A percentile compares a stretch with the other conserved stretches of the same genome.
Evolutionary conservation across 345 rosid species (phyloP).

Genomic region (Lepidium africanum): DNA sequence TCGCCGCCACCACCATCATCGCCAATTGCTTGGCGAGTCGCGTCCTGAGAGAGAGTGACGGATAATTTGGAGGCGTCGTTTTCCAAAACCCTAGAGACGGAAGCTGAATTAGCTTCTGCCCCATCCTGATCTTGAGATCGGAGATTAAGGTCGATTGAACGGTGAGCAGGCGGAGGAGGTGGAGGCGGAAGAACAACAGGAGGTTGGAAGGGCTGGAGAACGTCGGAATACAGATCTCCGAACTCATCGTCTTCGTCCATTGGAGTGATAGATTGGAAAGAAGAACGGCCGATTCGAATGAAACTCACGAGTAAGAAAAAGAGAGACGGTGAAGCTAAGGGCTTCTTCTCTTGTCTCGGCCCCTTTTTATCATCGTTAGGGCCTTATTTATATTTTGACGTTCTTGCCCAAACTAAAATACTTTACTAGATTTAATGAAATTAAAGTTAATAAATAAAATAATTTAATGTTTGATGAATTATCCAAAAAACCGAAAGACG

Average conservation of each 20-base stretch:
- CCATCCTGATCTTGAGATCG: conserved; percentile 21
- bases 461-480: neutral
- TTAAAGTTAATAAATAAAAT: neutral
- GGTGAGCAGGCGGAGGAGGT: conserved; percentile 22
- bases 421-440: neutral
- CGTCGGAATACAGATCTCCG: conserved; percentile 97
- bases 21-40: conserved; percentile 10
- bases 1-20: conserved; percentile 15
- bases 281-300: conserved; percentile 15
- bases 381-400: neutral
- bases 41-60: neutral
- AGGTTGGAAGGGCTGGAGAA: conserved; percentile 48
- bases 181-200: conserved; percentile 30
- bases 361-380: conserved; percentile 9
- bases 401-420: neutral
- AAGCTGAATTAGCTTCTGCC: conserved; percentile 19
- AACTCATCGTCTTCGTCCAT: conserved; percentile 99
- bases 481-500: neutral
- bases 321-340: conserved; percentile 28
- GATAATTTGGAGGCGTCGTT: conserved; percentile 16
- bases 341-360: conserved; percentile 19
- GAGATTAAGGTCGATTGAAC: conserved; percentile 60
- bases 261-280: neutral
- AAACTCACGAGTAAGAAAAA: conserved; percentile 1
- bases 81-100: conserved; percentile 42